Percentiles rank a stretch among this genome's conserved stretches.
These are phyloP conservation scores for Trichoderma gamsii DNA, from an alignment of 495 filamentous ascomycete genomes.

Conservation along the genomic window DNA sequence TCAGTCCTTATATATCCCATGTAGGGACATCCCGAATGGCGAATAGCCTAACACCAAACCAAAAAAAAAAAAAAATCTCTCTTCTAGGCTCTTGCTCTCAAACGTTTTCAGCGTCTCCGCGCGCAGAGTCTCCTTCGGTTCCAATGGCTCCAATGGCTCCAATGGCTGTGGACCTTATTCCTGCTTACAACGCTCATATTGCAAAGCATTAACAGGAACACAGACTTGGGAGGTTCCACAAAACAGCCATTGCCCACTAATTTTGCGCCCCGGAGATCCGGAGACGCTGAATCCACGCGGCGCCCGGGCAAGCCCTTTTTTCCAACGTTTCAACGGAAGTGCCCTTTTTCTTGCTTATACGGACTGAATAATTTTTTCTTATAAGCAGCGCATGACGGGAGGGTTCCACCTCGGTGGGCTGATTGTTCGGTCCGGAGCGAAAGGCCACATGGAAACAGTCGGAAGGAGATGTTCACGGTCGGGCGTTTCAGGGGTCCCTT, in stretches of 20 bases:
- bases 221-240: neutral
- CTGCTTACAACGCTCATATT: too few species aligned
- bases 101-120: neutral
- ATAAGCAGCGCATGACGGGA: neutral
- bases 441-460: constrained; percentile 1
- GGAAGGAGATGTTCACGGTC: neutral
- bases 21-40: neutral
- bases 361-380: neutral
- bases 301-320: neutral
- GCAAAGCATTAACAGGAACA: neutral
- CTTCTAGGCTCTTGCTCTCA: neutral
- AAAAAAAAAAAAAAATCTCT: neutral
- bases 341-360: neutral
- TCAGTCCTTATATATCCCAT: neutral
- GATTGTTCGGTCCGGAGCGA: constrained; percentile 5
- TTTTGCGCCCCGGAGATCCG: neutral
- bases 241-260: neutral
- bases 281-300: constrained; percentile 2
- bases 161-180: too few species aligned
- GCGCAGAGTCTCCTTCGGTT: neutral
- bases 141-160: neutral
- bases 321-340: neutral
- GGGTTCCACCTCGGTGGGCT: neutral
- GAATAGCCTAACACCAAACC: neutral
- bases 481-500: neutral